Evolutionary conservation across 2,329 filamentous ascomycete species (phyloP).

Genomic region (Phialemonium atrogriseum): DNA sequence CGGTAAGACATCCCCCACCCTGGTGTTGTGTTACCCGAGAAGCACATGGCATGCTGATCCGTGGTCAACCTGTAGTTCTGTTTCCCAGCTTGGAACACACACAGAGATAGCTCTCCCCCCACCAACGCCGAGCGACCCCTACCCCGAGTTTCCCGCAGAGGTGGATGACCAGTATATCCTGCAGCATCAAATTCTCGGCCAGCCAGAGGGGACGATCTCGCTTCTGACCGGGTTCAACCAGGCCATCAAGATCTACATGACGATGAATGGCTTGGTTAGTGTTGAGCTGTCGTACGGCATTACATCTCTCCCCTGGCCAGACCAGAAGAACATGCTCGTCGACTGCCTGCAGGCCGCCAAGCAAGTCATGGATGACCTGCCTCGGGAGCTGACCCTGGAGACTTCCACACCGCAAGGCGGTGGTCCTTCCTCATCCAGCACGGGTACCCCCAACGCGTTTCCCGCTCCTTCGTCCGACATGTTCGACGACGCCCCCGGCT

Average conservation of each 20-base stretch:
- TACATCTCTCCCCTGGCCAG: conserved; percentile 66
- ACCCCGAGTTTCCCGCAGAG: conserved; percentile 72
- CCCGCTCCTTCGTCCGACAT: conserved; percentile 15
- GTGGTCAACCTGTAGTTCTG: conserved; percentile 43
- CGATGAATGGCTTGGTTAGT: conserved; percentile 71
- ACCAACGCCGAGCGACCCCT: conserved; percentile 64
- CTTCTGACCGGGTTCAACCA: conserved; percentile 74
- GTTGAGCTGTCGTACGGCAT: conserved; percentile 77
- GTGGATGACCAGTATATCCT: conserved; percentile 79
- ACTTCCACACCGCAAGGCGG: conserved; percentile 37
- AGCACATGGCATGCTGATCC: too few relatives aligned
- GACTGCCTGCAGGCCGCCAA: conserved; percentile 66
- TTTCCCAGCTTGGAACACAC: conserved; percentile 69
- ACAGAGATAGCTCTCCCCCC: conserved; percentile 69
- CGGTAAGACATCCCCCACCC: conserved; percentile 36
- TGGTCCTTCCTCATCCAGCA: too few relatives aligned
- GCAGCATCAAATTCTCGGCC: conserved; percentile 59
- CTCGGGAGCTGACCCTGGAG: conserved; percentile 48
- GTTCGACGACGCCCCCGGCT: conserved; percentile 35
- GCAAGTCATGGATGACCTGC: conserved; percentile 56
- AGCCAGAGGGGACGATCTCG: conserved; percentile 60
- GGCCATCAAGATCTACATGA: conserved; percentile 68
- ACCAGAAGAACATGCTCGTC: conserved; percentile 66
- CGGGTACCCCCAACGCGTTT: conserved; percentile 23
- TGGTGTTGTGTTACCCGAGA: background rate